These are phyloP conservation scores for Aspergillus glaucus DNA, from an alignment of 2,329 filamentous ascomycete species.

Conservation along the genomic window DNA sequence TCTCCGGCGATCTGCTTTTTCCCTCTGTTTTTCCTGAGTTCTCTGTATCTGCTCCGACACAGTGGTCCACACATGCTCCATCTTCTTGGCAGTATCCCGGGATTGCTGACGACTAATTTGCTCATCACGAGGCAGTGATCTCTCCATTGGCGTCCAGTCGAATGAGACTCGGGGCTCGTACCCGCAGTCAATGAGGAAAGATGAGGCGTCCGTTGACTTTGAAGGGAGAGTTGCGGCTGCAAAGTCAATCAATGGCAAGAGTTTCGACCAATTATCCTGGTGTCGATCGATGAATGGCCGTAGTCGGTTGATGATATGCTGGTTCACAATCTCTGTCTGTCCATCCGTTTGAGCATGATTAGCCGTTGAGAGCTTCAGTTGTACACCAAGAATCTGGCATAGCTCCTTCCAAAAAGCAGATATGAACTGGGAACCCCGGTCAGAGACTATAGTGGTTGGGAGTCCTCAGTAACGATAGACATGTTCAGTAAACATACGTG, in stretches of 20 bases:
- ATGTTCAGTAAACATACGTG: neutral
- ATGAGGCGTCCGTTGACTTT: neutral
- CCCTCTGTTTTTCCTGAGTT: neutral
- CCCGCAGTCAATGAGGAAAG: neutral
- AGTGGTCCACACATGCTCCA: neutral
- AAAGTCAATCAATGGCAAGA: neutral
- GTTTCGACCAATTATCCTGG: neutral
- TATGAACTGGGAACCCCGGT: neutral
- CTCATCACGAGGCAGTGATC: neutral
- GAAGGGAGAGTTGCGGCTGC: neutral
- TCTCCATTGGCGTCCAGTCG: neutral
- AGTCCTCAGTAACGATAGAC: neutral
- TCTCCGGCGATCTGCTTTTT: neutral
- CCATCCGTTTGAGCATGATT: neutral
- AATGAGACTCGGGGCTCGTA: neutral
- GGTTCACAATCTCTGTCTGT: neutral
- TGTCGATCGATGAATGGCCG: neutral
- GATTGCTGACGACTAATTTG: neutral
- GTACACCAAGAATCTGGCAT: neutral
- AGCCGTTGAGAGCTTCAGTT: neutral
- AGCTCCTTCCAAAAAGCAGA: neutral
- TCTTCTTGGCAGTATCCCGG: neutral
- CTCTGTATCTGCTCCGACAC: neutral
- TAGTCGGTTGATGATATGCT: neutral
- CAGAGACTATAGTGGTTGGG: neutral